Evolutionary conservation across 164 flowering plant genomes (phyloP), one percentile per base, ranked within the genome.

Genomic region (Pachysandra terminalis): DNA sequence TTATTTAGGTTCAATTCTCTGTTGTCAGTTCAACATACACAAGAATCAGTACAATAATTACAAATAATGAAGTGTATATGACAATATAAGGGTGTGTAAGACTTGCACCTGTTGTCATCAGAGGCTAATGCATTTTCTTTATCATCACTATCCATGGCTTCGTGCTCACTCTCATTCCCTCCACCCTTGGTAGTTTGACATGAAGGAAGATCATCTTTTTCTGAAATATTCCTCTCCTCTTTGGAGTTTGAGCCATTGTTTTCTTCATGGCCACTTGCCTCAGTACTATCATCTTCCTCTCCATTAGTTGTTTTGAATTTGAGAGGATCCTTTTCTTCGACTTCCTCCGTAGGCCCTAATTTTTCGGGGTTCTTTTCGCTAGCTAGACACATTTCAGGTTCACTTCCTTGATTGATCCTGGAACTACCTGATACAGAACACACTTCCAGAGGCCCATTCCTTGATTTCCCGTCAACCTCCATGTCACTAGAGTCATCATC

Each of bases 71-170:
- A 24, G 16, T n/a, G 23, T 15, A 10, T 19, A 59, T 37, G n/a
- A n/a, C n/a, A 24, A 28, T 56, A 61, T 9, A 7, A 1, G 25
- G 40, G 9, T 6, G 3, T 59, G 51, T 16, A 19, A 19, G 40
- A 4, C 23, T 7, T 59, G 0, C 56, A 87, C 94, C 88, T 85
- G 79, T 87, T 84, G 52, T 65, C 71, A 66, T 79, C 79, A 56
- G 81, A 70, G 61, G 79, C 81, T 24, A 78, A 68, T 61, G 73
- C 77, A 73, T 87, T 87, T 83, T 90, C 96, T 74, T 87, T 90
- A 25, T 86, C 83, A 64, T 81, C 86, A 68, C 59, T 72, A n/a
- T 82, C 79, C 26, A 61, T 55, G 9, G 56, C 51, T 56, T 77
- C n/a, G n/a, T n/a, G n/a, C n/a, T n/a, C 7, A 32, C 5, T 32